Evolutionary conservation across 1,139 yeast species (phyloP).

Genomic region (Scheffersomyces titani): DNA sequence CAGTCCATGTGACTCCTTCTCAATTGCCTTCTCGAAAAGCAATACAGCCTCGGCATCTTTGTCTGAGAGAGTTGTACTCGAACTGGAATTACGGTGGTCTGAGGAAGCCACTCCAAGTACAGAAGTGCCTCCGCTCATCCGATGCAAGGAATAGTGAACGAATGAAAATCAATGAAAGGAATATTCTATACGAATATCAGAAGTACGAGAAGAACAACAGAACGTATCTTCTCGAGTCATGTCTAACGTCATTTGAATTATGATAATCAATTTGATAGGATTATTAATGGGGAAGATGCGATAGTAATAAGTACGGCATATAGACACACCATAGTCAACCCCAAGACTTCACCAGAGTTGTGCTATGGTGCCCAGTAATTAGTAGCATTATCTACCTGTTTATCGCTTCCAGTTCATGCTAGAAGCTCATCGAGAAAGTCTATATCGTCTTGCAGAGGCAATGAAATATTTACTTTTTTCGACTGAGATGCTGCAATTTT

Average conservation of each 20-base stretch:
- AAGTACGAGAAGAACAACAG: neutral
- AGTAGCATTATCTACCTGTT: neutral
- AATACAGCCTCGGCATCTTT: conserved; percentile 50
- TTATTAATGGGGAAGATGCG: neutral
- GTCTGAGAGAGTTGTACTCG: conserved; percentile 6
- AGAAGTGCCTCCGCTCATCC: conserved; percentile 1
- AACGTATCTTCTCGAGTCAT: neutral
- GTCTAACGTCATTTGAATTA: neutral
- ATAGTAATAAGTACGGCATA: neutral
- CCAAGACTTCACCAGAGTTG: neutral
- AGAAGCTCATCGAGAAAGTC: neutral
- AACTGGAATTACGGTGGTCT: neutral
- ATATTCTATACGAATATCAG: neutral
- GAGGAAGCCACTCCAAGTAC: neutral
- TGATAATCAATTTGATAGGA: neutral
- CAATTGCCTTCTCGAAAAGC: conserved; percentile 69
- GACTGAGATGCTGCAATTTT: neutral
- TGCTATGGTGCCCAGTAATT: neutral
- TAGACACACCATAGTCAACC: neutral
- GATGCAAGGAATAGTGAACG: neutral
- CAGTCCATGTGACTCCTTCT: conserved; percentile 70
- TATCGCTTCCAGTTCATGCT: neutral
- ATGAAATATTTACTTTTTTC: neutral
- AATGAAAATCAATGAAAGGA: neutral
- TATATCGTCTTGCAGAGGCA: neutral